A percentile compares a stretch with the other conserved stretches of the same genome.
Conservation (phyloP, 2,329 filamentous ascomycete species). For the Triangularia verruculosa region DNA sequence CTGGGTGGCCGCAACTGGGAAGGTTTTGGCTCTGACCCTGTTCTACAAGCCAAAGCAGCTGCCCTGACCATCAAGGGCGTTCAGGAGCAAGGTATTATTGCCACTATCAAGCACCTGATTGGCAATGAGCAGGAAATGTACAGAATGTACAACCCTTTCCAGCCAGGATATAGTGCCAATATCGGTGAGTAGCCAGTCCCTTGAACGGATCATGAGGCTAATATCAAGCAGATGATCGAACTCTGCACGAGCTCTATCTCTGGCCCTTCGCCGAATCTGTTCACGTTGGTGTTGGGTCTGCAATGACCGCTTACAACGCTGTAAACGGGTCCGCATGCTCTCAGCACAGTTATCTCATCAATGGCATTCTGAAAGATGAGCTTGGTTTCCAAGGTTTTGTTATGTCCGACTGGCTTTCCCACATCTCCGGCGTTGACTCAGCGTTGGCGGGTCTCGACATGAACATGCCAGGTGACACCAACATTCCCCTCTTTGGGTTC, state of each 20-base stretch:
- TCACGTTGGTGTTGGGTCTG: constrained; percentile 59
- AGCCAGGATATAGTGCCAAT: constrained; percentile 53
- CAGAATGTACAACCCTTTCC: constrained; percentile 53
- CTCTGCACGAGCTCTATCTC: constrained; percentile 71
- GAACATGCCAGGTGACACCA: constrained; percentile 58
- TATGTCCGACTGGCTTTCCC: constrained; percentile 78
- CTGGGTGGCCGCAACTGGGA: constrained; percentile 75
- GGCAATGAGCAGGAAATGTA: constrained; percentile 70
- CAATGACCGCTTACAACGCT: constrained; percentile 67
- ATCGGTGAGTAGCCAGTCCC: constrained; percentile 38
- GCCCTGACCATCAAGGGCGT: constrained; percentile 74
- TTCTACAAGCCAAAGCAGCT: constrained; percentile 68
- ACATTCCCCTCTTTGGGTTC: constrained; percentile 49
- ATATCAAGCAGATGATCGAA: constrained; percentile 58
- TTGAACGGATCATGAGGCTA: background rate
- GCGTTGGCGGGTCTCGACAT: constrained; percentile 72
- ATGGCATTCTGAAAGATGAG: constrained; percentile 74
- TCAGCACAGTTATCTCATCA: constrained; percentile 74
- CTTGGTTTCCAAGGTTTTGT: constrained; percentile 79
- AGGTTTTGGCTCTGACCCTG: constrained; percentile 67
- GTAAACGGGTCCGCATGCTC: constrained; percentile 78
- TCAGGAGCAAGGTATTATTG: constrained; percentile 77
- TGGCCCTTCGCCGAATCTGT: constrained; percentile 78
- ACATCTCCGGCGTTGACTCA: constrained; percentile 69
- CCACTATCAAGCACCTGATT: constrained; percentile 76